phyloP scores from a whole-genome alignment of 1,284 basidiomycete species.

The Tilletia walkeri region DNA sequence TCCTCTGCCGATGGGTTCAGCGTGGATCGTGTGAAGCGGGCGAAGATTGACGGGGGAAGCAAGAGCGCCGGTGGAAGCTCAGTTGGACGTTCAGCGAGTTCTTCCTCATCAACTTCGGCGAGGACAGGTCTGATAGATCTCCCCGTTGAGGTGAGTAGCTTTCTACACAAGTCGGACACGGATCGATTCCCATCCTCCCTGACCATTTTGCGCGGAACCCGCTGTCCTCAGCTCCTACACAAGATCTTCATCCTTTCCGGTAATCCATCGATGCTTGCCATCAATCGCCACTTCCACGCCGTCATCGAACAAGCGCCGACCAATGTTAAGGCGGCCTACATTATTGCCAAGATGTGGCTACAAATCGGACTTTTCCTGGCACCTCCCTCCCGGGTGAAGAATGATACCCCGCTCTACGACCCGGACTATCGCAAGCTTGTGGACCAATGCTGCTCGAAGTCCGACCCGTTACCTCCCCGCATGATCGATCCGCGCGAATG shows the following conservation, averaged over 20 bases:
- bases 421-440: neutral
- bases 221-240: neutral
- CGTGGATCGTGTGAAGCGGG: too few relatives aligned
- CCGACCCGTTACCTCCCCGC: neutral
- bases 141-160: neutral
- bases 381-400: too few relatives aligned
- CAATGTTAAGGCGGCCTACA: conserved; percentile 3
- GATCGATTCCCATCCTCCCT: neutral
- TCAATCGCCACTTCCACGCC: conserved; percentile 2
- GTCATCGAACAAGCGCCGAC: neutral
- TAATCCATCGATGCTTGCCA: neutral
- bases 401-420: neutral
- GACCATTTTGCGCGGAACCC: neutral
- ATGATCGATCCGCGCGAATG: conserved; percentile 4
- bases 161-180: neutral
- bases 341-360: neutral
- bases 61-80: too few relatives aligned
- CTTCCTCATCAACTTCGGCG: too few relatives aligned
- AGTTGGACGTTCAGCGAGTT: too few relatives aligned
- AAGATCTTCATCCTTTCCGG: conserved; percentile 5
- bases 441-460: neutral
- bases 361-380: neutral
- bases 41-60: too few relatives aligned
- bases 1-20: too few relatives aligned
- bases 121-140: neutral